Percentiles rank a stretch among this genome's conserved stretches.
These are phyloP conservation scores for Colletotrichum karsti DNA, from an alignment of 2,329 filamentous ascomycete species.

Conservation along the genomic window DNA sequence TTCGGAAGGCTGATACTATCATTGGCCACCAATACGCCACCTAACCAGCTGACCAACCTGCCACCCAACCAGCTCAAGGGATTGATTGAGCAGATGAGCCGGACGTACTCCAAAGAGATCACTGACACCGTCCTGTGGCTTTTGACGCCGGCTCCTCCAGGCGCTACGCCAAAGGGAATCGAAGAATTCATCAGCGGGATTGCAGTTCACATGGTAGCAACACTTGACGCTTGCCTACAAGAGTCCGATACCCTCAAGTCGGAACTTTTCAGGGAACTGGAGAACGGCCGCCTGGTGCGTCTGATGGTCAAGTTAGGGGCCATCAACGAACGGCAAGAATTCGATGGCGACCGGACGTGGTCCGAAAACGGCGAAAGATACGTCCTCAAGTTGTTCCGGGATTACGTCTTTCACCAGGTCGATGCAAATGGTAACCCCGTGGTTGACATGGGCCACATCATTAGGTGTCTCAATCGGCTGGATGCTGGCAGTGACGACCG, in stretches of 20 bases:
- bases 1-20: conserved; percentile 88
- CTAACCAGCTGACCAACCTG: conserved; percentile 64
- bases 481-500: conserved; percentile 90
- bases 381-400: conserved; percentile 91
- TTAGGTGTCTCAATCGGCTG: conserved; percentile 88
- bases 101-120: conserved; percentile 80
- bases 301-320: conserved; percentile 83
- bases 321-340: conserved; percentile 90
- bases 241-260: conserved; percentile 78
- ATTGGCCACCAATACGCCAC: conserved; percentile 75
- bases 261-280: conserved; percentile 81
- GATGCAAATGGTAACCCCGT: conserved; percentile 85
- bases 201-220: conserved; percentile 76
- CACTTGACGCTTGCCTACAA: conserved; percentile 83
- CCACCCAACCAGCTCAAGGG: conserved; percentile 71
- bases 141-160: conserved; percentile 68
- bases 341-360: conserved; percentile 81
- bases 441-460: conserved; percentile 86
- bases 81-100: conserved; percentile 78
- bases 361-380: conserved; percentile 93
- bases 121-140: conserved; percentile 86
- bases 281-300: conserved; percentile 87
- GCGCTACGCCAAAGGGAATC: conserved; percentile 72
- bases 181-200: conserved; percentile 84
- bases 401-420: conserved; percentile 97